Evolutionary conservation across 1,284 basidiomycete genomes (phyloP).

Genomic region (Abortiporus biennis): DNA sequence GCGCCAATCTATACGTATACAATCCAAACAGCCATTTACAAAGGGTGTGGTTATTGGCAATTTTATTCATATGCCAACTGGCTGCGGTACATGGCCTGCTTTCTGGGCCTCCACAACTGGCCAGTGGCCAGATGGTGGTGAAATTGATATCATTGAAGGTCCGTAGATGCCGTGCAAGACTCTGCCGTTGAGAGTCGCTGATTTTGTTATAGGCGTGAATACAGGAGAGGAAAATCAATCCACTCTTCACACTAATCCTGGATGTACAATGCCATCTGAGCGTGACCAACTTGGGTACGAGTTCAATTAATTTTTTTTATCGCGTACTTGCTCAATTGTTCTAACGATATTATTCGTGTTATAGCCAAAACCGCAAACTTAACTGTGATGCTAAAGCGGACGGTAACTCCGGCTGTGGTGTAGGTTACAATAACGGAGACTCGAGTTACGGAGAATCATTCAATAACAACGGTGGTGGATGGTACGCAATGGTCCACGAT

Average conservation of each 20-base stretch:
- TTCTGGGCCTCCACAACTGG: slow-evolving; percentile 53
- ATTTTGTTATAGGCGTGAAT: slow-evolving; percentile 32
- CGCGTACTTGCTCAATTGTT: too few species aligned
- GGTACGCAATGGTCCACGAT: slow-evolving; percentile 37
- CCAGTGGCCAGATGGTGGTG: slow-evolving; percentile 47
- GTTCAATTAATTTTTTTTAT: too few species aligned
- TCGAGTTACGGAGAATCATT: slow-evolving; percentile 43
- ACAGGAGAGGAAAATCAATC: slow-evolving; percentile 33
- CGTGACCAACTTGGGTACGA: slow-evolving; percentile 38
- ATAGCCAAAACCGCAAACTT: slow-evolving; percentile 5
- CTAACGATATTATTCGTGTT: not conserved
- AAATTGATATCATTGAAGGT: slow-evolving; percentile 31
- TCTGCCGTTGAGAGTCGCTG: too few species aligned
- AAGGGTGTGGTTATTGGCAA: slow-evolving; percentile 43
- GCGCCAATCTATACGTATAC: slow-evolving; percentile 56
- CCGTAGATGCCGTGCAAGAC: not conserved
- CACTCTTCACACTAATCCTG: slow-evolving; percentile 44
- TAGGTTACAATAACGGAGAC: slow-evolving; percentile 31
- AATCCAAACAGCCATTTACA: slow-evolving; percentile 32
- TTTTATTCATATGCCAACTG: slow-evolving; percentile 45
- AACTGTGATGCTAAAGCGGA: slow-evolving; percentile 45
- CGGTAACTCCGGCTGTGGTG: slow-evolving; percentile 56
- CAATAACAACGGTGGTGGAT: slow-evolving; percentile 45
- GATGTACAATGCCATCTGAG: slow-evolving; percentile 35
- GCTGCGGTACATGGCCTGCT: slow-evolving; percentile 57